These are phyloP conservation scores for Solanum bulbocastanum DNA, from an alignment of 257 asterid species.

Conservation along the genomic window DNA sequence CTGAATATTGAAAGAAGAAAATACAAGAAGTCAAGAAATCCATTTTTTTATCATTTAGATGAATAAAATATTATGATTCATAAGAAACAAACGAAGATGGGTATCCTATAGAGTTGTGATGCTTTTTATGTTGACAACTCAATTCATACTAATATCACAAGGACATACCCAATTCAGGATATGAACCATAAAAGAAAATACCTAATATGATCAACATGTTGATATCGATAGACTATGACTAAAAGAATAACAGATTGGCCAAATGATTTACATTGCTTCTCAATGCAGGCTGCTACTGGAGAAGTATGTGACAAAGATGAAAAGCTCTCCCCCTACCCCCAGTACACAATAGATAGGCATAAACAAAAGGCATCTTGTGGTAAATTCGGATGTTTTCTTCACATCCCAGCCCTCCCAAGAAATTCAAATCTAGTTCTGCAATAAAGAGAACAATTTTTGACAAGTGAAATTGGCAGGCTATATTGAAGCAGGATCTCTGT, in stretches of 20 bases:
- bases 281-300: neutral
- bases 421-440: neutral
- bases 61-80: neutral
- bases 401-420: neutral
- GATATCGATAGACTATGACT: neutral
- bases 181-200: neutral
- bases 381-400: neutral
- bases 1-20: neutral
- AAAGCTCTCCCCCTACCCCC: neutral
- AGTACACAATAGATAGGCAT: neutral
- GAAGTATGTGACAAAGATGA: neutral
- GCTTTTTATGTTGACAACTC: neutral
- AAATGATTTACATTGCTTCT: neutral
- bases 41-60: neutral
- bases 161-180: neutral
- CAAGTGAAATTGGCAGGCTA: neutral
- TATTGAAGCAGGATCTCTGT: conserved; percentile 64
- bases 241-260: neutral
- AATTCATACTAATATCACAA: neutral
- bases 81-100: neutral
- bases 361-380: neutral
- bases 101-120: neutral
- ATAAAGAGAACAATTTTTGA: neutral
- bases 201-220: neutral
- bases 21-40: neutral